Base-by-base conservation (phyloP, 129 eudicot genomes). In the Centaurea solstitialis region DNA sequence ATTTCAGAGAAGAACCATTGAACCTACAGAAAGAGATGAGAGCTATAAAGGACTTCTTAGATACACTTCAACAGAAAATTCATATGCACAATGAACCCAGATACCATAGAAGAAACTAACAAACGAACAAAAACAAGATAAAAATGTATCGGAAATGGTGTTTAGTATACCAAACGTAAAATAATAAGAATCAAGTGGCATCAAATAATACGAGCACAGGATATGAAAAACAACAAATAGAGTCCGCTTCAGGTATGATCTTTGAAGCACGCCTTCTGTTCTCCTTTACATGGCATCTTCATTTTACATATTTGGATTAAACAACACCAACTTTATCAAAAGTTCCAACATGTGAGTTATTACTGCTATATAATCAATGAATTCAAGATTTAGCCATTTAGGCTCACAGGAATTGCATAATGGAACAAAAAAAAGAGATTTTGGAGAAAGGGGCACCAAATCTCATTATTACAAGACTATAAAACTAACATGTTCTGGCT, bases 1-100 rank as follows among this genome's bases (percentile, higher is more conserved):
- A 76, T 47, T 71, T 81, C 76, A 79, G 62, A 68, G 77, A 77
- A 70, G 86, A 64, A 33, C 57, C 86, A 64, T 59, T 85, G 76
- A 88, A 84, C 84, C 90, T 81, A 75, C 15, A 80, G 41, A 57
- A 37, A 33, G 57, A 62, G 0, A 61, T 17, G 72, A 89, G 47
- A 57, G 65, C 22, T 57, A 57, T 57, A 57, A 57, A 21, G 5
- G 65, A 57, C 65, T 53, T 57, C 22, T 57, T 57, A 57, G 65
- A 57, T 57, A 57, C 65, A 5, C 65, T 57, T 57, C 65, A 13
- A n/a, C 18, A 28, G 76, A 79, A 69, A 59, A 21, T 21, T 64
- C 13, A 64, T 64, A 64, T 7, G 68, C 30, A 64, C 28, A 64
- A 64, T 64, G 28, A 13, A 64, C 68, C 6, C 6, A 0, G 21